Evolutionary conservation across 495 filamentous ascomycete genomes (phyloP).

Genomic region (Penicillium desertorum): DNA sequence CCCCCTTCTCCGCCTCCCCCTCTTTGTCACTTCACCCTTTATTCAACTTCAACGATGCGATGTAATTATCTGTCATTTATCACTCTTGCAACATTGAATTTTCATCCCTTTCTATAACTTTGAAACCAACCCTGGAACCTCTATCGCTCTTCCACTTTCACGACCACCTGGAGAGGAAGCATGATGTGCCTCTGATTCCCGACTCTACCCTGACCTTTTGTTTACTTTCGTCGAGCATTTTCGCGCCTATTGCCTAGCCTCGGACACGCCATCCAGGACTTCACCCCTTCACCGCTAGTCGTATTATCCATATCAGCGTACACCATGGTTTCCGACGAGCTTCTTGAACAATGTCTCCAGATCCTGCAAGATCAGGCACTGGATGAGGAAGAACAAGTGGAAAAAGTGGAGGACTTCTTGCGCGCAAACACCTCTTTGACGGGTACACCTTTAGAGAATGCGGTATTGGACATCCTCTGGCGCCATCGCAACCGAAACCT

Average conservation of each 20-base stretch:
- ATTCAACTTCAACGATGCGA: constrained; percentile 29
- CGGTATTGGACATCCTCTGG: constrained; percentile 89
- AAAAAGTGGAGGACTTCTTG: constrained; percentile 85
- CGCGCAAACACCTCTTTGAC: constrained; percentile 72
- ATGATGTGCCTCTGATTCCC: constrained; percentile 1
- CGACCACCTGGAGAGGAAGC: background rate
- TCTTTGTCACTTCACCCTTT: constrained; percentile 18
- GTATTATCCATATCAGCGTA: constrained; percentile 3
- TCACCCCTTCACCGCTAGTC: background rate
- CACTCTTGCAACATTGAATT: constrained; percentile 22
- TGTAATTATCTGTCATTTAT: constrained; percentile 32
- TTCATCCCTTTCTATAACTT: constrained; percentile 11
- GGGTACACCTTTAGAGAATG: constrained; percentile 82
- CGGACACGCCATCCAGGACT: background rate
- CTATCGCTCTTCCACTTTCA: constrained; percentile 10
- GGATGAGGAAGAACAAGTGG: constrained; percentile 93
- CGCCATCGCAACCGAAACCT: constrained; percentile 75
- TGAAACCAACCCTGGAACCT: constrained; percentile 10
- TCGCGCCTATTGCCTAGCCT: background rate
- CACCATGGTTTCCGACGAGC: constrained; percentile 84
- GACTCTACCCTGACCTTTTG: too few relatives aligned
- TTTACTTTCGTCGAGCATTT: constrained; percentile 1
- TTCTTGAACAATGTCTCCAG: constrained; percentile 86
- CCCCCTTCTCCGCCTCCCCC: constrained; percentile 23
- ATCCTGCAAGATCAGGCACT: constrained; percentile 78